phyloP scores from a whole-genome alignment of 257 asterid genomes.

The Cordia subcordata region DNA sequence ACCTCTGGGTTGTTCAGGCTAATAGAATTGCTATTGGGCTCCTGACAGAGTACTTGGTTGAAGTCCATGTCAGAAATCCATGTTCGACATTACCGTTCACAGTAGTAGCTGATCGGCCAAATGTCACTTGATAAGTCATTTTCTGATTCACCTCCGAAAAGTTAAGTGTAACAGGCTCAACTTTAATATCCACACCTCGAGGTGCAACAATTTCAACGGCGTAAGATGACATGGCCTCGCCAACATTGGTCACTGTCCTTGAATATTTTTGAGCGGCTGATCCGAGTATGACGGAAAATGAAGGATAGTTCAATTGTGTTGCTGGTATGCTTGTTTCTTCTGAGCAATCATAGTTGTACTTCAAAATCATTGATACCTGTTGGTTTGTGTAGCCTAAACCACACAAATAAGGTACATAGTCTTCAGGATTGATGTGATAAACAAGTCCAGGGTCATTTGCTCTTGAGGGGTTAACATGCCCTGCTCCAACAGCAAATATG shows the following conservation, averaged over 20 bases:
- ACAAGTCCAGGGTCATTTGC: conserved; percentile 47
- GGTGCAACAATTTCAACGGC: conserved; percentile 17
- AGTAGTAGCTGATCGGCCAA: not conserved
- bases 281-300: conserved; percentile 21
- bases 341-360: conserved; percentile 20
- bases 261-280: conserved; percentile 4
- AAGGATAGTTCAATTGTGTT: conserved; percentile 39
- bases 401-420: conserved; percentile 41
- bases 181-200: conserved; percentile 4
- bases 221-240: conserved; percentile 11
- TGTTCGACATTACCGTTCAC: not conserved
- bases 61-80: conserved; percentile 17
- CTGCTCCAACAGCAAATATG: conserved; percentile 36
- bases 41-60: conserved; percentile 5
- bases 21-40: conserved; percentile 15
- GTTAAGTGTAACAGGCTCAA: conserved; percentile 3
- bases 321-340: conserved; percentile 18
- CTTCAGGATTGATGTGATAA: conserved; percentile 35
- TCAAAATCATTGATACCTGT: conserved; percentile 13
- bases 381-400: conserved; percentile 35
- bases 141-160: conserved; percentile 13
- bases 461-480: conserved; percentile 40
- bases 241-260: conserved; percentile 21
- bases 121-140: conserved; percentile 12
- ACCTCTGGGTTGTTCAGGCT: not conserved